These are phyloP conservation scores for Agrocybe praecox DNA, from an alignment of 768 basidiomycete species.

Conservation along the genomic window DNA sequence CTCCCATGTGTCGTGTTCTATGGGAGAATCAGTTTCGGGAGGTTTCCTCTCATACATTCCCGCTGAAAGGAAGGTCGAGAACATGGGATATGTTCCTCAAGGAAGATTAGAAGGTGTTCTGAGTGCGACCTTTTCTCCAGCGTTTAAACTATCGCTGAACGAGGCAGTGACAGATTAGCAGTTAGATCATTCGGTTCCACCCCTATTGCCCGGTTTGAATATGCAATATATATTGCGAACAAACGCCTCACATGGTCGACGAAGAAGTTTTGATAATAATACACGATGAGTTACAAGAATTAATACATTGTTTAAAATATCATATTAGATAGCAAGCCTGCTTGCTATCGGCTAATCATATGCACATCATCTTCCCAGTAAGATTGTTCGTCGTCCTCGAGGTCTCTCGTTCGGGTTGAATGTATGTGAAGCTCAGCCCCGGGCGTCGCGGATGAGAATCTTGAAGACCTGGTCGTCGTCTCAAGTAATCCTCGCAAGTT, in stretches of 20 bases:
- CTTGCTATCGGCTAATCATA: neutral
- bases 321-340: neutral
- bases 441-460: neutral
- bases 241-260: neutral
- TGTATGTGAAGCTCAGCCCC: neutral
- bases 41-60: neutral
- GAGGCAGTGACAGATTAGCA: neutral
- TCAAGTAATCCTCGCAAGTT: constrained; percentile 15
- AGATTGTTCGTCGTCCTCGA: neutral
- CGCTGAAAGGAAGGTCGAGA: neutral
- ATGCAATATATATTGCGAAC: neutral
- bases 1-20: neutral
- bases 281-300: neutral
- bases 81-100: neutral
- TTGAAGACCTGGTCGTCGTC: neutral
- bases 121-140: neutral
- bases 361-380: neutral
- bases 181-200: too few relatives aligned
- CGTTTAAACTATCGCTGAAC: neutral
- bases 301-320: neutral
- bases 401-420: neutral
- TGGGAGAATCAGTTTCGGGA: neutral
- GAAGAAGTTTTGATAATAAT: neutral
- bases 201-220: too few relatives aligned
- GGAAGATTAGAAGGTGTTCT: neutral